Evolutionary conservation across 176 grass and related monocot genomes (phyloP).

Genomic region (Rhynchospora pubera): DNA sequence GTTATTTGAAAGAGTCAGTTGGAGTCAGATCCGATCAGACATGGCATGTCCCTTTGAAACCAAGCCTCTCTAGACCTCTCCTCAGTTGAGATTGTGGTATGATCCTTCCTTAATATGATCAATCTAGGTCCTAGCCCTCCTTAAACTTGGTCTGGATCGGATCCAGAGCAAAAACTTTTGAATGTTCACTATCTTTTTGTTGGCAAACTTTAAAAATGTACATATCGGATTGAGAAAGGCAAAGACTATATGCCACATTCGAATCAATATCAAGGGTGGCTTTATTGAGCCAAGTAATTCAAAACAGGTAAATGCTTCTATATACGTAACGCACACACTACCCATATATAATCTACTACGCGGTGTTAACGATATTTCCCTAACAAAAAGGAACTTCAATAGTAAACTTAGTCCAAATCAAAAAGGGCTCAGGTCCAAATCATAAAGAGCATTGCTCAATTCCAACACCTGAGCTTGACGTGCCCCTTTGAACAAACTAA

Average conservation of each 20-base stretch:
- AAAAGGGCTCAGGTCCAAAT: background rate
- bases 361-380: background rate
- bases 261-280: background rate
- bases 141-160: no score
- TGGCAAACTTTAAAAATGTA: no score
- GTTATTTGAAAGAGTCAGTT: no score
- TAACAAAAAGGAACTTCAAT: background rate
- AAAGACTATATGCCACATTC: background rate
- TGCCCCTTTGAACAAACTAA: slow-evolving; percentile 18
- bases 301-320: background rate
- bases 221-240: background rate
- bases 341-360: background rate
- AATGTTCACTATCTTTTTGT: no score
- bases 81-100: no score
- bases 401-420: background rate
- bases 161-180: no score
- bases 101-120: no score
- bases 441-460: background rate
- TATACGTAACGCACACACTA: background rate
- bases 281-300: background rate
- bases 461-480: slow-evolving; percentile 17
- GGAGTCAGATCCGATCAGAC: no score
- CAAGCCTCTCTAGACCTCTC: no score
- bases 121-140: no score
- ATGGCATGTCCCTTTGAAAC: no score